These are phyloP conservation scores for Candida sp. DNA, from an alignment of 1,139 yeast genomes.

Conservation along the genomic window DNA sequence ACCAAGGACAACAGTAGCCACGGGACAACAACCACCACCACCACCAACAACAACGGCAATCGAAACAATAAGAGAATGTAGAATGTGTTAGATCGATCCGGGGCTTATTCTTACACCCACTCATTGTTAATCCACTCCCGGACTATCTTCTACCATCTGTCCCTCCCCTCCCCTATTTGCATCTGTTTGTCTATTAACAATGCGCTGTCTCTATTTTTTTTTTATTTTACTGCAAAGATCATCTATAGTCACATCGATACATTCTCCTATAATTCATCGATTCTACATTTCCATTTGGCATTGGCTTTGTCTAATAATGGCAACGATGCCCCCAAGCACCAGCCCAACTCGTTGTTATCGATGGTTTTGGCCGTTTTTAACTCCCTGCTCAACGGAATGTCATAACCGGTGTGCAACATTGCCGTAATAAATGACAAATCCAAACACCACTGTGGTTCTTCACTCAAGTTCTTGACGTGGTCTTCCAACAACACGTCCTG, in stretches of 20 bases:
- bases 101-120: too few relatives aligned
- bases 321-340: slow-evolving; percentile 98
- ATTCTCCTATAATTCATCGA: slow-evolving; percentile 19
- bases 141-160: too few relatives aligned
- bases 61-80: background rate
- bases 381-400: slow-evolving; percentile 89
- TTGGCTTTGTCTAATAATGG: slow-evolving; percentile 73
- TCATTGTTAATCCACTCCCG: background rate
- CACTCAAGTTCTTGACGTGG: slow-evolving; percentile 64
- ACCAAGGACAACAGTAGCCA: too few relatives aligned
- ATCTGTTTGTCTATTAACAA: too few relatives aligned
- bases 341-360: slow-evolving; percentile 88
- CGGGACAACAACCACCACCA: too few relatives aligned
- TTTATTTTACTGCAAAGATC: background rate
- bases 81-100: background rate
- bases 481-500: slow-evolving; percentile 62
- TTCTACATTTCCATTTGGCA: slow-evolving; percentile 76
- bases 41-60: too few relatives aligned
- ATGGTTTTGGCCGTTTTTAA: slow-evolving; percentile 91
- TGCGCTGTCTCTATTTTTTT: background rate
- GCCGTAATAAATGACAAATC: slow-evolving; percentile 92
- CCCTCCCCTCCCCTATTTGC: too few relatives aligned
- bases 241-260: background rate
- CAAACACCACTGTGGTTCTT: slow-evolving; percentile 93
- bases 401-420: slow-evolving; percentile 92